These are phyloP conservation scores for Combretum micranthum DNA, from an alignment of 345 rosid species.

Conservation along the genomic window DNA sequence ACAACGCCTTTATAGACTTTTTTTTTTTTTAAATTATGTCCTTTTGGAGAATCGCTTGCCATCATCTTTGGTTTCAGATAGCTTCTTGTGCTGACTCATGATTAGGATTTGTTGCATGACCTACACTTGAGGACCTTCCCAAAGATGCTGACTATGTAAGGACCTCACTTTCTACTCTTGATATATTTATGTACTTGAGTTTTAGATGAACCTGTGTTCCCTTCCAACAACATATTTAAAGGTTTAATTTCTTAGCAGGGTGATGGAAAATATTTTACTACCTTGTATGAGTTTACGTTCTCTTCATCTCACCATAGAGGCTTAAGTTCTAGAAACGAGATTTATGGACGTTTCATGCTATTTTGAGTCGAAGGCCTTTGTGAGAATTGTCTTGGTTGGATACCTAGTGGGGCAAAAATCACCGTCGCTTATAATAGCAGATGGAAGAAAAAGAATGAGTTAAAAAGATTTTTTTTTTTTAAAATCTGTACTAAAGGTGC, in stretches of 20 bases:
- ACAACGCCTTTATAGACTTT: no score
- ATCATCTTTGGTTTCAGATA: slow-evolving; percentile 66
- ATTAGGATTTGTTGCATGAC: slow-evolving; percentile 90
- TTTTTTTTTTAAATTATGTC: no score
- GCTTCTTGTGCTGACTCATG: slow-evolving; percentile 85
- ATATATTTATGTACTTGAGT: not conserved
- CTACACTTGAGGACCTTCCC: slow-evolving; percentile 43
- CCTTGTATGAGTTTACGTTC: slow-evolving; percentile 32
- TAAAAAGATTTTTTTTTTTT: no score
- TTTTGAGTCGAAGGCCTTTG: slow-evolving; percentile 60
- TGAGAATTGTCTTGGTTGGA: slow-evolving; percentile 80
- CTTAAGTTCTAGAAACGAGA: slow-evolving; percentile 92
- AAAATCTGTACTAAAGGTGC: no score
- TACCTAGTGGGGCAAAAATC: slow-evolving; percentile 94
- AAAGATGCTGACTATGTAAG: slow-evolving; percentile 76
- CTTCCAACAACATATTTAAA: slow-evolving; percentile 27
- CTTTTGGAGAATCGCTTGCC: slow-evolving; percentile 71
- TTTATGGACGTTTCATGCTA: slow-evolving; percentile 61
- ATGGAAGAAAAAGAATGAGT: no score
- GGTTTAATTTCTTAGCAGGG: slow-evolving; percentile 82
- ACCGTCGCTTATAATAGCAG: slow-evolving; percentile 65
- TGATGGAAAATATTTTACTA: slow-evolving; percentile 84
- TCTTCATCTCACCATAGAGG: slow-evolving; percentile 39
- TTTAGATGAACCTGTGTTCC: slow-evolving; percentile 2
- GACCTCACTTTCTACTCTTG: slow-evolving; percentile 25